These are phyloP conservation scores for Dorcoceras hygrometricum DNA, from an alignment of 257 asterid species.

Conservation along the genomic window DNA sequence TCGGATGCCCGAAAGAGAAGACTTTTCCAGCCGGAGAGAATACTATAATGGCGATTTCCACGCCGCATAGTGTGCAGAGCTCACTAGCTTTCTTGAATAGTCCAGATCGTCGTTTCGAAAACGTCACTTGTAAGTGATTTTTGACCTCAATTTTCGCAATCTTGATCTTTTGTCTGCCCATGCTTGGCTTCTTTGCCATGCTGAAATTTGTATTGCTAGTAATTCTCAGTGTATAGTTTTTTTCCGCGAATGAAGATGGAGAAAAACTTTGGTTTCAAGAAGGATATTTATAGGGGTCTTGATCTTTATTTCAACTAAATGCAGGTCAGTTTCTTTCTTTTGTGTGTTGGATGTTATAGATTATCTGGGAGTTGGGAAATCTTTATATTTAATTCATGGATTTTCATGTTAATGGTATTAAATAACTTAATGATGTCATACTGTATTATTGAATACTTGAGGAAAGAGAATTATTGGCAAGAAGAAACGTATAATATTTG, in stretches of 20 bases:
- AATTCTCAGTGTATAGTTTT: no score
- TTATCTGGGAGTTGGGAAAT: neutral
- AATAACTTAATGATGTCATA: neutral
- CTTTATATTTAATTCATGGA: neutral
- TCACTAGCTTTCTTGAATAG: conserved; percentile 78
- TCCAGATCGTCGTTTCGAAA: conserved; percentile 67
- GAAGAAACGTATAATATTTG: neutral
- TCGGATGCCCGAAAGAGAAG: conserved; percentile 74
- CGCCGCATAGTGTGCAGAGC: conserved; percentile 65
- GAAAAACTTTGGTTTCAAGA: conserved; percentile 5
- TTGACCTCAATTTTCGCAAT: conserved; percentile 66
- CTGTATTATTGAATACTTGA: neutral
- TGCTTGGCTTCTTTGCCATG: conserved; percentile 60
- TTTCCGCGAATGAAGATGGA: neutral
- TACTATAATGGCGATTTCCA: conserved; percentile 58
- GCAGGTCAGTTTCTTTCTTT: neutral
- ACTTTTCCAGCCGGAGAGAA: conserved; percentile 81
- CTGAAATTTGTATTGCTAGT: neutral
- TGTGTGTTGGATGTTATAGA: neutral
- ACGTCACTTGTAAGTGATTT: conserved; percentile 68
- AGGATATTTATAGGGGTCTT: neutral
- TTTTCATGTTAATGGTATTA: neutral
- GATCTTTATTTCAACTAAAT: neutral
- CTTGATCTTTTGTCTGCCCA: conserved; percentile 77
- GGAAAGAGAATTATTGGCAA: neutral